Base-by-base conservation (phyloP, 2,329 filamentous ascomycete species). In the Cytospora piceicola region DNA sequence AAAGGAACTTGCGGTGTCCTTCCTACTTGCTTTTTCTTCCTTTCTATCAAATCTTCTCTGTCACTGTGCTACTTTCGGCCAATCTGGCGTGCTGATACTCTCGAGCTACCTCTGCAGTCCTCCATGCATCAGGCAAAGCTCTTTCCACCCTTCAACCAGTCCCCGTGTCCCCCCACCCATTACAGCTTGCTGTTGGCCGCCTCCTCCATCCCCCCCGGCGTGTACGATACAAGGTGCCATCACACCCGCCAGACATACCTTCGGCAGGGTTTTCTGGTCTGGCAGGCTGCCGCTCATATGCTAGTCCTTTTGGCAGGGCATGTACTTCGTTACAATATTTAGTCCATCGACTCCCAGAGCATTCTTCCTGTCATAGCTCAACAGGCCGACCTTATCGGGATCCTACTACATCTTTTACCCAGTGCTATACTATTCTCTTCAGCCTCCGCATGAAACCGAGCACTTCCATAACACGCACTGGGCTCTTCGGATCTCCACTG, bases 71-170 rank as follows among this genome's bases (percentile, higher is more conserved):
- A 62, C 62, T 58, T 53, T 54, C 54, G 58, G 30, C 46, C 54
- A 22, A 55, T 61, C 51, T 64, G 57, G 42, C 53, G 49, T 58
- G 56, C 55, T 20, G 63, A 46, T 65, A 62, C 66, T 46, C 63
- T 64, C 52, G 55, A 60, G 61, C 58, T 67, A 67, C 66, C 36
- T 64, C 54, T 60, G 55, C 66, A 67, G 58, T 52, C 63, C 63
- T 51, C 29, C 53, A 63, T 67, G 58, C 66, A 60, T 63, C 60
- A 63, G 58, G 63, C 55, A 58, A 59, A 61, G 66, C 63, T 52
- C 54, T 61, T 61, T 32, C 51, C 53, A 62, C 39, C 39, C 58
- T 61, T 61, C 58, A 55, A 53, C 54, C 63, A 65, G 63, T 65
- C 62, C 36, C 66, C 27, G 27, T 51, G 55, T 53, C 51, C 59